phyloP scores from a whole-genome alignment of 257 asterid genomes.

The Dorcoceras hygrometricum region DNA sequence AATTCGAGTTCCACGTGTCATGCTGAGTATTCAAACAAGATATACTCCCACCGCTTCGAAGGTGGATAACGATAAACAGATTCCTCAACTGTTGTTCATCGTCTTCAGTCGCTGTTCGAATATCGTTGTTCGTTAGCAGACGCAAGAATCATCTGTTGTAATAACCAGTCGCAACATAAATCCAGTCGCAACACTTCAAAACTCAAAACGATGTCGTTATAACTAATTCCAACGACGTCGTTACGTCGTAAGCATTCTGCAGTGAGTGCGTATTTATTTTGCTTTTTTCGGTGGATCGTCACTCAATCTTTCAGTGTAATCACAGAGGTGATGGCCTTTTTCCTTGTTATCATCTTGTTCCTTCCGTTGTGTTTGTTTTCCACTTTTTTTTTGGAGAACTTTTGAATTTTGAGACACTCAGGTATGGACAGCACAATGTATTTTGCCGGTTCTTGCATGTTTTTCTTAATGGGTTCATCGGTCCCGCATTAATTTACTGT shows the following conservation, averaged over 20 bases:
- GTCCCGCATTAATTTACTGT: neutral
- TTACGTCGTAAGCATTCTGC: neutral
- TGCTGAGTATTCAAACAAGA: too few species aligned
- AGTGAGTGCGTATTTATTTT: neutral
- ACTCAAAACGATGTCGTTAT: too few species aligned
- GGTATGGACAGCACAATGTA: neutral
- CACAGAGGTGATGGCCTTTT: slow-evolving; percentile 21
- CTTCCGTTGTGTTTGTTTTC: neutral
- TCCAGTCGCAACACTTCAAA: too few species aligned
- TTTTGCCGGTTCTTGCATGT: neutral
- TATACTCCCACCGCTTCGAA: too few species aligned
- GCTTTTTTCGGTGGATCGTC: slow-evolving; percentile 1
- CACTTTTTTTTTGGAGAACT: neutral
- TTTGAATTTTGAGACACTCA: neutral
- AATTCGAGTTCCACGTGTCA: too few species aligned
- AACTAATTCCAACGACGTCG: too few species aligned
- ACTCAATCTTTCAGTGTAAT: slow-evolving; percentile 4
- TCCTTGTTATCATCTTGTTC: slow-evolving; percentile 1
- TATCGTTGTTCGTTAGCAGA: too few species aligned
- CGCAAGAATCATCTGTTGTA: too few species aligned
- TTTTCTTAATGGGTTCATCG: neutral
- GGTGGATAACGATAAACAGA: too few species aligned
- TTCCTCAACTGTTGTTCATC: too few species aligned
- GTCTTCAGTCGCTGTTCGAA: too few species aligned
- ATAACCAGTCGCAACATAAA: too few species aligned